Conservation (phyloP, 1,284 basidiomycete species). For the Sporisorium graminicola region DNA sequence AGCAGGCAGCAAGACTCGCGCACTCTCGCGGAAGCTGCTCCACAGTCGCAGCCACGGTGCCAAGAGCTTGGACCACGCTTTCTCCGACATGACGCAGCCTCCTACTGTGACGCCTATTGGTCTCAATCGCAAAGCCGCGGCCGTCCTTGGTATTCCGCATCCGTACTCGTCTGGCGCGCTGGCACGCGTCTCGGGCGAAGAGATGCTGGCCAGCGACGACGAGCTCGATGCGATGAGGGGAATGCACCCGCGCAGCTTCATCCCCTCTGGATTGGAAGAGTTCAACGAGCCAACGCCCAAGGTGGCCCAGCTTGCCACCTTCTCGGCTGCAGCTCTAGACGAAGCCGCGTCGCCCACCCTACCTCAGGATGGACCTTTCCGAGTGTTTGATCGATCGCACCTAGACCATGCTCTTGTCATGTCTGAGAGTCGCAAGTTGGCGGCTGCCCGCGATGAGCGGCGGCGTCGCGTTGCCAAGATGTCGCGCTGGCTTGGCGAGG, state of each 20-base stretch:
- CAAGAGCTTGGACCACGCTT: slow-evolving; percentile 26
- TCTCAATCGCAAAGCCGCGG: slow-evolving; percentile 43
- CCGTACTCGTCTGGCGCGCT: slow-evolving; percentile 23
- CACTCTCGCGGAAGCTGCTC: slow-evolving; percentile 27
- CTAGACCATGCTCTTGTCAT: slow-evolving; percentile 28
- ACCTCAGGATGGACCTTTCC: slow-evolving; percentile 36
- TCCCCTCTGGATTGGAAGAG: slow-evolving; percentile 29
- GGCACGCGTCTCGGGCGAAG: slow-evolving; percentile 8
- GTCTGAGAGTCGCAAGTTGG: slow-evolving; percentile 34
- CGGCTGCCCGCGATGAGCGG: slow-evolving; percentile 48
- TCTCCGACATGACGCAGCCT: slow-evolving; percentile 10
- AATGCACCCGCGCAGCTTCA: slow-evolving; percentile 7
- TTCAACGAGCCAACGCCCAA: slow-evolving; percentile 39
- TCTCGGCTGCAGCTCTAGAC: slow-evolving; percentile 38
- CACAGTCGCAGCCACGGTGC: slow-evolving; percentile 18
- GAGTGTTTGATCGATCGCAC: slow-evolving; percentile 17
- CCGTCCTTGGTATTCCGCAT: slow-evolving; percentile 43
- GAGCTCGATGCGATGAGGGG: slow-evolving; percentile 10
- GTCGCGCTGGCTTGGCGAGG: slow-evolving; percentile 60
- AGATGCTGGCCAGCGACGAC: slow-evolving; percentile 17
- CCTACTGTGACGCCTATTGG: slow-evolving; percentile 4
- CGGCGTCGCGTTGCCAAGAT: slow-evolving; percentile 56
- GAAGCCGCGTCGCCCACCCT: slow-evolving; percentile 42
- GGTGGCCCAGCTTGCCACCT: slow-evolving; percentile 35
- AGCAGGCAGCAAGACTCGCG: slow-evolving; percentile 20